Percentiles rank a stretch among this genome's conserved stretches.
phyloP scores from a whole-genome alignment of 75 land plant genomes.

The Chamaecyparis obtusa region DNA sequence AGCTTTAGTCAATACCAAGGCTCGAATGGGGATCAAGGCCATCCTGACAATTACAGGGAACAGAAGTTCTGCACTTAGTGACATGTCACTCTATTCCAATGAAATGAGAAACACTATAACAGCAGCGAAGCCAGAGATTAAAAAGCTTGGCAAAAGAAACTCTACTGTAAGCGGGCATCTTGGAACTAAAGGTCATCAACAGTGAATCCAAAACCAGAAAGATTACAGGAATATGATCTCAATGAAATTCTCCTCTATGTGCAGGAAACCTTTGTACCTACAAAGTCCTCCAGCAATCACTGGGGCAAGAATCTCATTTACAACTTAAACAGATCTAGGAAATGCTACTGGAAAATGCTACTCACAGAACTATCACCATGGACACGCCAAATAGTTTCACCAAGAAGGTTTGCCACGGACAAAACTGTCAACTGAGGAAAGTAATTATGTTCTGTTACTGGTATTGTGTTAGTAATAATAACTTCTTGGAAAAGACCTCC shows the following conservation, averaged over 20 bases:
- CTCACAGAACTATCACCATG: slow-evolving; percentile 95
- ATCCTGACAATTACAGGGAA: slow-evolving; percentile 22
- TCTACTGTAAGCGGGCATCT: neutral
- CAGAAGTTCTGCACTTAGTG: neutral
- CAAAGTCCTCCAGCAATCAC: slow-evolving; percentile 6
- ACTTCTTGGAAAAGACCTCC: slow-evolving; percentile 97
- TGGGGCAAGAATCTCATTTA: neutral
- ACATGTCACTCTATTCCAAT: neutral
- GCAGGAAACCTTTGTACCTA: neutral
- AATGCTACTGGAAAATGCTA: slow-evolving; percentile 56
- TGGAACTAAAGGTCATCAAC: neutral
- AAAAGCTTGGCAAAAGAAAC: slow-evolving; percentile 15
- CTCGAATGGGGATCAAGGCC: slow-evolving; percentile 26
- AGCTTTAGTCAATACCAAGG: slow-evolving; percentile 25
- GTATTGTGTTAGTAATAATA: slow-evolving; percentile 92
- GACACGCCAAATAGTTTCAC: slow-evolving; percentile 97
- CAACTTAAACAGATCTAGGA: neutral
- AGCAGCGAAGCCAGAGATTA: slow-evolving; percentile 1
- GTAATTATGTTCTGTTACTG: slow-evolving; percentile 68
- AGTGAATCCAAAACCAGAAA: slow-evolving; percentile 1
- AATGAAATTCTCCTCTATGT: slow-evolving; percentile 18
- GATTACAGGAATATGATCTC: neutral
- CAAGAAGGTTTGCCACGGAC: slow-evolving; percentile 92
- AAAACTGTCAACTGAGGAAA: slow-evolving; percentile 94
- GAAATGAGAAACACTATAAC: neutral